Conservation (phyloP, 148 eudicot species). For the Cornus florida region DNA sequence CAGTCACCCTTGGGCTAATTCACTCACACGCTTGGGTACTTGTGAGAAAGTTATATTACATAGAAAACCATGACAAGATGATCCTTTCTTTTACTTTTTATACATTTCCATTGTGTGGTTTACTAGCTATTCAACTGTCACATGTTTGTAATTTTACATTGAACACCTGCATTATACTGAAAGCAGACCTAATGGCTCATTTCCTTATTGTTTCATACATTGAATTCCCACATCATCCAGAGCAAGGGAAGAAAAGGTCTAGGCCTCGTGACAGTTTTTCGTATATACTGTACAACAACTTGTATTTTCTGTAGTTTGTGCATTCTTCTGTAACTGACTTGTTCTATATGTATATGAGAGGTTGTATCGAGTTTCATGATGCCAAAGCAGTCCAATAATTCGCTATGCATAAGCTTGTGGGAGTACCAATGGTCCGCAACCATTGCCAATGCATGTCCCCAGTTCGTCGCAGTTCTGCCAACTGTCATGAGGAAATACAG, state of each 20-base stretch:
- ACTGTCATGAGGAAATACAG: conserved; percentile 35
- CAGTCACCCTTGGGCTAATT: too few relatives aligned
- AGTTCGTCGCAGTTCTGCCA: conserved; percentile 63
- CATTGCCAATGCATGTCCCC: conserved; percentile 59
- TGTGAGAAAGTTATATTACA: too few relatives aligned
- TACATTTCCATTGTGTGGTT: too few relatives aligned
- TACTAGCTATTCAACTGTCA: too few relatives aligned
- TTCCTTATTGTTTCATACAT: neutral
- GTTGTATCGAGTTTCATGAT: conserved; percentile 20
- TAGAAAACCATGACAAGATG: too few relatives aligned
- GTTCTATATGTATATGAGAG: neutral
- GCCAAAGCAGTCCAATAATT: conserved; percentile 64
- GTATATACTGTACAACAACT: neutral
- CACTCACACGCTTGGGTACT: too few relatives aligned
- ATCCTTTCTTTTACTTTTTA: too few relatives aligned
- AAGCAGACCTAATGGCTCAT: neutral
- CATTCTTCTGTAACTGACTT: neutral
- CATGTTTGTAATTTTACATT: neutral
- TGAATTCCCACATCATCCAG: neutral
- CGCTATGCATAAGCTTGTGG: conserved; percentile 58
- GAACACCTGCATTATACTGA: neutral
- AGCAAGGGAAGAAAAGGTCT: neutral
- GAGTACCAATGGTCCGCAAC: conserved; percentile 71
- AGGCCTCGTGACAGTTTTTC: neutral
- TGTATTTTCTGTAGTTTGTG: neutral